A percentile compares a stretch with the other conserved stretches of the same genome.
phyloP scores from a whole-genome alignment of 2,329 filamentous ascomycete genomes.

The Cercospora sesami region DNA sequence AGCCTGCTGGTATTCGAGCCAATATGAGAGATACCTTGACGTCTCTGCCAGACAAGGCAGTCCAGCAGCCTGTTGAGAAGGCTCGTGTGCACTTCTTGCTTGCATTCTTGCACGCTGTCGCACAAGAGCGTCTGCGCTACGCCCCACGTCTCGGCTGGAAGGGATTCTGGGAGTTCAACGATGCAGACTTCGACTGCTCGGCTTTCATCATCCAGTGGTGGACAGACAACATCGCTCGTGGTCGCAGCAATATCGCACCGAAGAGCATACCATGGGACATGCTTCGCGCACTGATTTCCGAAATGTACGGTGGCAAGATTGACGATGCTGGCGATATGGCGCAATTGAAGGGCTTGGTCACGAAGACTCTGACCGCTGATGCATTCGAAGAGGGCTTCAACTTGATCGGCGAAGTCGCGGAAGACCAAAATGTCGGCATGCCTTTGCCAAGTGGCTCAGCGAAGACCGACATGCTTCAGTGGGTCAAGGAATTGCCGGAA shows the following conservation, averaged over 20 bases:
- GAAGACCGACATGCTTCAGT: constrained; percentile 81
- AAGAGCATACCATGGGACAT: constrained; percentile 96
- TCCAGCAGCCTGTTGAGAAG: constrained; percentile 85
- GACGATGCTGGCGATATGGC: constrained; percentile 84
- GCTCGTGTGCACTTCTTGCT: constrained; percentile 85
- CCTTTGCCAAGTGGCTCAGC: constrained; percentile 77
- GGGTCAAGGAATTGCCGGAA: constrained; percentile 91
- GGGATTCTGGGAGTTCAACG: constrained; percentile 99
- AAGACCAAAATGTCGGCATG: constrained; percentile 51
- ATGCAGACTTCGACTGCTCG: constrained; percentile 98
- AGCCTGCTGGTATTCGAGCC: constrained; percentile 90
- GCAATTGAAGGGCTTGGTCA: constrained; percentile 70
- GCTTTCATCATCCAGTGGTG: constrained; percentile 94
- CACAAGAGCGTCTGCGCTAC: constrained; percentile 92
- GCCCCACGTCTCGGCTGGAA: constrained; percentile 95
- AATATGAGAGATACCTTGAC: constrained; percentile 99
- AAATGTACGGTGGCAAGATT: constrained; percentile 98
- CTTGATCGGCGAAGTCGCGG: constrained; percentile 66
- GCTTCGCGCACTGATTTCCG: constrained; percentile 82
- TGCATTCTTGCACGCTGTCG: constrained; percentile 91
- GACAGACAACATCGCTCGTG: constrained; percentile 79
- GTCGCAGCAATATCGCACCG: constrained; percentile 88
- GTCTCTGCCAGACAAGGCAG: constrained; percentile 59
- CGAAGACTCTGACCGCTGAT: constrained; percentile 75
- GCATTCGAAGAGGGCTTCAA: constrained; percentile 93